Conservation (phyloP, 805 yeast species). For the Wickerhamiella cacticola region DNA sequence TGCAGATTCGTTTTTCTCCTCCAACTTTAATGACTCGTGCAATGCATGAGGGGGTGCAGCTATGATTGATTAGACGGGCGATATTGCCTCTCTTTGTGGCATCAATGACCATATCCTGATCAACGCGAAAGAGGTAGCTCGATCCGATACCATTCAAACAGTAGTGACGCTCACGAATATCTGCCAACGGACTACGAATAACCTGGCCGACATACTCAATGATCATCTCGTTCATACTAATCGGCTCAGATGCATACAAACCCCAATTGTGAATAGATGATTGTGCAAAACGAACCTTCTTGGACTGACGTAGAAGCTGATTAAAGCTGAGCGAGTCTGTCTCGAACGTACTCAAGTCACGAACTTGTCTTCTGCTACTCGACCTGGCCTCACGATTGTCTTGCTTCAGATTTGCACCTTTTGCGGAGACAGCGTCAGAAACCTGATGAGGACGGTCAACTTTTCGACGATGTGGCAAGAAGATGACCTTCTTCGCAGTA, state of each 20-base stretch:
- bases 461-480: conserved; percentile 1
- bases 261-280: conserved; percentile 99
- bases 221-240: conserved; percentile 93
- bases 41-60: conserved; percentile 95
- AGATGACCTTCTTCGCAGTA: background rate
- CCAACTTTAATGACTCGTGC: conserved; percentile 94
- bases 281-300: conserved; percentile 92
- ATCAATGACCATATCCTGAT: conserved; percentile 88
- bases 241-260: conserved; percentile 85
- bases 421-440: background rate
- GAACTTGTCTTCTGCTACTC: conserved; percentile 71
- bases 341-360: conserved; percentile 46
- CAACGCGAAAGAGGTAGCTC: conserved; percentile 81
- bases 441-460: background rate
- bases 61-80: conserved; percentile 92
- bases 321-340: conserved; percentile 71
- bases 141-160: conserved; percentile 89
- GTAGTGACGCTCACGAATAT: conserved; percentile 76
- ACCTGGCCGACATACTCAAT: conserved; percentile 96
- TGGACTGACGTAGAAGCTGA: conserved; percentile 77
- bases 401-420: conserved; percentile 34
- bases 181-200: conserved; percentile 87
- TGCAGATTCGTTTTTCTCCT: conserved; percentile 85
- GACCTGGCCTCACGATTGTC: conserved; percentile 73
- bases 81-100: conserved; percentile 97